Conservation (phyloP, 139 green algal genomes). For the Parachlorella kessleri region DNA sequence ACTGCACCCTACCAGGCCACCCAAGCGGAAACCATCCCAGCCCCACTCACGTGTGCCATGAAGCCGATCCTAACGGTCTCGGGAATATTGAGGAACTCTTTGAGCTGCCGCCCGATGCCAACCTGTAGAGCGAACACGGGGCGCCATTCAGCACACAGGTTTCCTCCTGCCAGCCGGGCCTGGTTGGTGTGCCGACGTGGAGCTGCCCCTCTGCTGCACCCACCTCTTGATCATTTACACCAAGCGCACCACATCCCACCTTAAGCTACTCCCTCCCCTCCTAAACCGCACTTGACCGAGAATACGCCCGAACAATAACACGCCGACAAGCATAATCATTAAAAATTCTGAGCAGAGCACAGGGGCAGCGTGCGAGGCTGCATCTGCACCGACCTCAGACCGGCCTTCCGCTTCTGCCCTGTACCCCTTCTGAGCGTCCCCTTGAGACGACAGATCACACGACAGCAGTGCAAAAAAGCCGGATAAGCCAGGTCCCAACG, state of each 20-base stretch:
- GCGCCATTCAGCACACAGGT: too few species aligned
- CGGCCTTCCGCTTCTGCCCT: too few species aligned
- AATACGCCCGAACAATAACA: background rate
- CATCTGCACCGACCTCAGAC: background rate
- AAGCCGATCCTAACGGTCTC: constrained; percentile 85
- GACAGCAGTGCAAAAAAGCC: constrained; percentile 48
- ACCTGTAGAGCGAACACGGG: too few species aligned
- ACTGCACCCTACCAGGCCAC: too few species aligned
- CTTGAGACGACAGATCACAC: constrained; percentile 45
- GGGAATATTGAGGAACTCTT: constrained; percentile 86
- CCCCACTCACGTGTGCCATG: constrained; percentile 85
- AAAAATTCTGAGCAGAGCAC: background rate
- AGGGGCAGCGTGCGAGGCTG: background rate
- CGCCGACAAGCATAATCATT: background rate
- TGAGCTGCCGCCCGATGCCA: constrained; percentile 89
- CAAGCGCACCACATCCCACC: too few species aligned
- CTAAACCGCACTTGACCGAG: too few species aligned
- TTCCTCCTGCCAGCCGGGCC: too few species aligned
- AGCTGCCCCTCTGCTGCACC: too few species aligned
- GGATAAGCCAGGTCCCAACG: background rate
- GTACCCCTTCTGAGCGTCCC: background rate
- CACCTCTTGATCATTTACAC: too few species aligned
- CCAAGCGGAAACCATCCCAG: too few species aligned
- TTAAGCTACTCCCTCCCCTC: too few species aligned
- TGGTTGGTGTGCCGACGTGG: too few species aligned